Evolutionary conservation across 345 rosid genomes (phyloP), one percentile per base, ranked within the genome.

Genomic region (Eucalyptus grandis): DNA sequence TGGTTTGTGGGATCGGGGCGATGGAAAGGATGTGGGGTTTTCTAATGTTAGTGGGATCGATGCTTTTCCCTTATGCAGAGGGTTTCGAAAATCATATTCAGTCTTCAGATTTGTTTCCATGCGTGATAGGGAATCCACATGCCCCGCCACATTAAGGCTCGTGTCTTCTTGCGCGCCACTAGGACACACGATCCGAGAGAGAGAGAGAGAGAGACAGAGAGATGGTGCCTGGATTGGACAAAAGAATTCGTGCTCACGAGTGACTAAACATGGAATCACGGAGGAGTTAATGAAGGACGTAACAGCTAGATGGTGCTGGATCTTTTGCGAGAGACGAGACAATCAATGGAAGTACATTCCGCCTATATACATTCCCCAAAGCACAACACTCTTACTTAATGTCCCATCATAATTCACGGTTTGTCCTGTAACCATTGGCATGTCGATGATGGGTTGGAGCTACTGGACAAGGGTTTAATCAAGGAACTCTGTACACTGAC

Each of bases 121-220:
- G 89, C 44, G 90, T 47, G 16, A 88, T 22, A 2, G 37, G 27
- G 34, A 31, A 54, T 34, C 88, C 88, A 49, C 47, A 60, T 62
- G 44, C 49, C 82, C 62, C 69, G 53, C 49, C 86, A 21, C 11
- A 88, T 24, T 72, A 91, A 89, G 60, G 44, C 10, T 54, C 13
- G 21, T 89, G 92, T 90, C 91, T 49, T 87, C 85, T 89, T 89
- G 87, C 87, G 88, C 30, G 17, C 43, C 87, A 91, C 46, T 86
- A 89, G 21, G 91, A 90, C 91, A 47, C 82, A 53, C 30, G 83
- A 67, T 58, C 49, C 49, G 8, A 60, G 14, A 60, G 69, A 60
- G 69, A 60, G 31, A 60, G 15, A 58, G 4, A 27, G 16, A 60
- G 46, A 44, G 46, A 44, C 9, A 44, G 53, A 50, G 53, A 50